A percentile compares a stretch with the other conserved stretches of the same genome.
These are phyloP conservation scores for Halophytophthora batemanensis DNA, from an alignment of 352 stramenopile species.

Conservation along the genomic window DNA sequence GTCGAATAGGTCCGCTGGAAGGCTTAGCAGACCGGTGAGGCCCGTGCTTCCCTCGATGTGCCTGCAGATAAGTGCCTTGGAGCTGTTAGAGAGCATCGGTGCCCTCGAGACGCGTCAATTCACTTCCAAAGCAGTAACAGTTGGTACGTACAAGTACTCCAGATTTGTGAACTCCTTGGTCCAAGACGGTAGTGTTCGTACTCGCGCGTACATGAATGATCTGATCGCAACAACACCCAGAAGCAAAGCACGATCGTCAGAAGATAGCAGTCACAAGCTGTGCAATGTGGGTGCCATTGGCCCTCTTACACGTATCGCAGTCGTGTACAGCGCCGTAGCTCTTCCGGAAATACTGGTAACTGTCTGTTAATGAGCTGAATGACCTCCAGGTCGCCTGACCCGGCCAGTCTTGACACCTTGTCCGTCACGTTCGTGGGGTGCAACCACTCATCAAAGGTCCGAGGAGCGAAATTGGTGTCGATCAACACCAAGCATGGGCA, in stretches of 20 bases:
- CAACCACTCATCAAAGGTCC: constrained; percentile 28
- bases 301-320: constrained; percentile 36
- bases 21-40: constrained; percentile 3
- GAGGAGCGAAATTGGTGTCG: constrained; percentile 18
- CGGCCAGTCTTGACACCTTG: constrained; percentile 18
- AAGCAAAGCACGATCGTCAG: neutral
- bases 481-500: constrained; percentile 45
- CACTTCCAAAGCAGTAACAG: no score
- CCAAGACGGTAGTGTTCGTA: constrained; percentile 13
- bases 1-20: constrained; percentile 18
- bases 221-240: constrained; percentile 5
- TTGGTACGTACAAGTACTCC: constrained; percentile 7
- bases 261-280: neutral
- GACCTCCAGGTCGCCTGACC: constrained; percentile 13
- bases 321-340: constrained; percentile 23
- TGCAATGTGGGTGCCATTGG: constrained; percentile 2
- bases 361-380: constrained; percentile 21
- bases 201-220: constrained; percentile 31
- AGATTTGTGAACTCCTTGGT: constrained; percentile 11
- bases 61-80: constrained; percentile 2
- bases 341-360: constrained; percentile 22
- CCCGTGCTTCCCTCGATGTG: constrained; percentile 21
- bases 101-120: no score
- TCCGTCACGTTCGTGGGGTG: constrained; percentile 25
- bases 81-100: no score